Base-by-base conservation (phyloP, 768 basidiomycete genomes). In the Steccherinum ochraceum region DNA sequence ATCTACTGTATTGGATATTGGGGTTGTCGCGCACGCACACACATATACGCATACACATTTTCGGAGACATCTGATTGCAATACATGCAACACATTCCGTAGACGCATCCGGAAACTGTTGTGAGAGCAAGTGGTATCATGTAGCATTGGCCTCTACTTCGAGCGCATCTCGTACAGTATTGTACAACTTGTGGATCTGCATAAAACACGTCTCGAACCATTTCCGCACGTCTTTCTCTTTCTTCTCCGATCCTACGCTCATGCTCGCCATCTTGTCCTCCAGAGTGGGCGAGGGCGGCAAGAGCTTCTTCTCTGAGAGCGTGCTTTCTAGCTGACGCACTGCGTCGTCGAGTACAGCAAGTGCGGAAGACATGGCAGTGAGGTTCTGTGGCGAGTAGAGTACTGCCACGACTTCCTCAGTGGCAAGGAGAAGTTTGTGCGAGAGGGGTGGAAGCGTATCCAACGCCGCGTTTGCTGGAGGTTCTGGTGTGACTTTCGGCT, bases 331-430 rank as follows among this genome's bases (percentile, higher is more conserved):
- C 1, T 61, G 58, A 19, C 66, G 56, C 11, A 78, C 67, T 26
- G 72, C 61, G 5, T 58, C 58, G 40, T 67, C 59, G 42, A 81
- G 71, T 0, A 69, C 53, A 3, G 59, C 52, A 24, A 80, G 55
- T 48, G 78, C 72, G 11, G 63, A 56, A 10, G 58, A 56, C 46
- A 87, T 64, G 26, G 71, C 64, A 1, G 59, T 58, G 0, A 63
- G 60, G 51, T 81, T 72, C 58, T 89, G 86, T 3, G 85, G 84
- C 0, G 77, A 54, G 61, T 89, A 86, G 39, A 86, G 67, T 2
- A 81, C 67, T n/a, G 83, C 73, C 19, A 84, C 75, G 48, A 89
- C 68, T 39, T 90, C 84, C 61, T 90, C 88, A 3, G 78, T 72
- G 2, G 76, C 72, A 45, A 73, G 62, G 16, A 84, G 70, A 19